Base-by-base conservation (phyloP, 2,329 filamentous ascomycete genomes). In the Lizonia empirigonia region DNA sequence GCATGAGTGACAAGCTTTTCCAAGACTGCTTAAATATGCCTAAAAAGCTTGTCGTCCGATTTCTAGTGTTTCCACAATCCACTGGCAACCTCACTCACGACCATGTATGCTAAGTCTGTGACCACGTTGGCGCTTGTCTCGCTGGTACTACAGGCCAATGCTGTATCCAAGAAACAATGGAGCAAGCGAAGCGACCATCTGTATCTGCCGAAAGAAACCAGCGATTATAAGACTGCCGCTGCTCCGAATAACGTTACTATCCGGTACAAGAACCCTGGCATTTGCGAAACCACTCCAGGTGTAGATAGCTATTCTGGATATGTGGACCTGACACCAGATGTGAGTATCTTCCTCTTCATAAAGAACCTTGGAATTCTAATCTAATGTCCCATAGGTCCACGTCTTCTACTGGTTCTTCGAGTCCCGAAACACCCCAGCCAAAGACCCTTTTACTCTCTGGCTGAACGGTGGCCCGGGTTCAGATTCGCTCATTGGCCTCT, bases 401-500 rank as follows among this genome's bases (percentile, higher is more conserved):
- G 73, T 73, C 1, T 77, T 75, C 58, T 75, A 74, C 60, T 80
- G 78, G 77, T 80, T 80, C 64, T 81, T 82, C 59, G 79, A 81
- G 54, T 75, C 79, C 7, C 72, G 79, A 41, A 72, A 77, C 29
- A 70, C 80, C 47, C 77, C 79, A 4, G 58, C 68, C 4, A 68
- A 74, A 5, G 78, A 79, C 16, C 78, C 78, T 0, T 62, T 81
- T 33, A 80, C 79, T 0, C 64, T 81, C 2, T 82, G 79, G 79
- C 68, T 82, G 45, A 81, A 80, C 50, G 80, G 80, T 13, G 79
- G 78, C 0, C 78, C 79, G 0, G 81, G 82, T 2, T 76, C 74
- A 6, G 77, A 78, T 48, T 80, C 77, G 15, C 72, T 84, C 61
- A 79, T 83, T 51, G 80, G 81, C 2, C 61, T 84, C 3, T 84